Conservation (phyloP, 169 alveolate species). For the Plasmodium gallinaceum region DNA sequence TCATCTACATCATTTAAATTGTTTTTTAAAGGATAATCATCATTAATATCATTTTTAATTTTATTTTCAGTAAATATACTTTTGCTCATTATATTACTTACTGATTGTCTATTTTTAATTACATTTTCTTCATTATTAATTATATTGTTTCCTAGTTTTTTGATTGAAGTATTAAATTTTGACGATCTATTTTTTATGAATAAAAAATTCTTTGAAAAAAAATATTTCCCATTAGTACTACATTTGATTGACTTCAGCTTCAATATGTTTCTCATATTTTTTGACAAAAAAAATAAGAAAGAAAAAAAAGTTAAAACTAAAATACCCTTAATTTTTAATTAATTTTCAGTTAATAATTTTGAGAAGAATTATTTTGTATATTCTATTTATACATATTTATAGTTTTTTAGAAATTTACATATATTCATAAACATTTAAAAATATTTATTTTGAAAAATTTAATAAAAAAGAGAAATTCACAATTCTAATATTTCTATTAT, state of each 20-base stretch:
- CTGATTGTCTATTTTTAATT: background rate
- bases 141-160: slow-evolving; percentile 4
- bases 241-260: slow-evolving; percentile 11
- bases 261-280: slow-evolving; percentile 27
- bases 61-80: slow-evolving; percentile 17
- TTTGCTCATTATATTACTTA: background rate
- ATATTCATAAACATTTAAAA: too few relatives aligned
- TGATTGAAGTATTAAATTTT: background rate
- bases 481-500: too few relatives aligned
- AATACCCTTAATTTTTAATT: slow-evolving; percentile 4
- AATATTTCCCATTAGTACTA: background rate
- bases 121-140: slow-evolving; percentile 1
- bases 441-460: too few relatives aligned
- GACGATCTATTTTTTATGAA: slow-evolving; percentile 6
- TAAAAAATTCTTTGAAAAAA: slow-evolving; percentile 6
- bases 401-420: too few relatives aligned
- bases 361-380: too few relatives aligned
- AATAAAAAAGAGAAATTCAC: too few relatives aligned
- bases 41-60: background rate
- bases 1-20: background rate
- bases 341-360: too few relatives aligned
- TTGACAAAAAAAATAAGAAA: slow-evolving; percentile 17
- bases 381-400: too few relatives aligned
- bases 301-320: slow-evolving; percentile 15
- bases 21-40: background rate